A percentile compares a stretch with the other conserved stretches of the same genome.
These are phyloP conservation scores for Gelatoporia subvermispora DNA, from an alignment of 768 basidiomycete species.

Conservation along the genomic window DNA sequence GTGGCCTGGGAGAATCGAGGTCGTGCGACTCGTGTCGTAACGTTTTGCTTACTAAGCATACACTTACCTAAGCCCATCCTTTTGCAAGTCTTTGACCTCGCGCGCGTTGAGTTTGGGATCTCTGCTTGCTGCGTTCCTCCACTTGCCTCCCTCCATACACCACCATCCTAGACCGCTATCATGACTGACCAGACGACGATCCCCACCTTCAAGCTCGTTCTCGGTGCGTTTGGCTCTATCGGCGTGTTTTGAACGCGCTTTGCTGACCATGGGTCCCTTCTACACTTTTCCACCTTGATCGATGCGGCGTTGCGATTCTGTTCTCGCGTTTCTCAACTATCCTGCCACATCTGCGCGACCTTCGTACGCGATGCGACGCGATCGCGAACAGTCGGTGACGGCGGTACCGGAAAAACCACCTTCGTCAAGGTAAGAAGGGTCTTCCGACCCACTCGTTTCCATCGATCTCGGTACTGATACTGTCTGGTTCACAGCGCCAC, in stretches of 20 bases:
- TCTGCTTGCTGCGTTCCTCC: slow-evolving; percentile 15
- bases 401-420: slow-evolving; percentile 96
- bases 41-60: slow-evolving; percentile 13
- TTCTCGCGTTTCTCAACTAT: slow-evolving; percentile 12
- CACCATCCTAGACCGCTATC: slow-evolving; percentile 24
- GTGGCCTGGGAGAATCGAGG: too few relatives aligned
- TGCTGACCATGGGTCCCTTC: slow-evolving; percentile 14
- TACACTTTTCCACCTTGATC: slow-evolving; percentile 43
- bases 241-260: slow-evolving; percentile 7
- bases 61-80: slow-evolving; percentile 15
- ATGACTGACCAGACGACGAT: slow-evolving; percentile 45
- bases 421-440: slow-evolving; percentile 80
- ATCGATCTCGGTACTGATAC: slow-evolving; percentile 60
- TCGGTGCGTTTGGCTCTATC: slow-evolving; percentile 64
- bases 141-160: slow-evolving; percentile 25
- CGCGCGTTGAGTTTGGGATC: slow-evolving; percentile 16
- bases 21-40: too few relatives aligned
- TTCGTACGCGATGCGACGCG: slow-evolving; percentile 17
- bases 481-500: slow-evolving; percentile 62
- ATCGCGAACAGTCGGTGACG: slow-evolving; percentile 73
- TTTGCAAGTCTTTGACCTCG: slow-evolving; percentile 13
- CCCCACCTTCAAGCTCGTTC: slow-evolving; percentile 98
- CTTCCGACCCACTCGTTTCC: slow-evolving; percentile 10
- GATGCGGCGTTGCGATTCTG: slow-evolving; percentile 32
- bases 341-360: slow-evolving; percentile 13